A percentile compares a stretch with the other conserved stretches of the same genome.
These are phyloP conservation scores for Ogataea populi-albae DNA, from an alignment of 805 yeast genomes.

Conservation along the genomic window DNA sequence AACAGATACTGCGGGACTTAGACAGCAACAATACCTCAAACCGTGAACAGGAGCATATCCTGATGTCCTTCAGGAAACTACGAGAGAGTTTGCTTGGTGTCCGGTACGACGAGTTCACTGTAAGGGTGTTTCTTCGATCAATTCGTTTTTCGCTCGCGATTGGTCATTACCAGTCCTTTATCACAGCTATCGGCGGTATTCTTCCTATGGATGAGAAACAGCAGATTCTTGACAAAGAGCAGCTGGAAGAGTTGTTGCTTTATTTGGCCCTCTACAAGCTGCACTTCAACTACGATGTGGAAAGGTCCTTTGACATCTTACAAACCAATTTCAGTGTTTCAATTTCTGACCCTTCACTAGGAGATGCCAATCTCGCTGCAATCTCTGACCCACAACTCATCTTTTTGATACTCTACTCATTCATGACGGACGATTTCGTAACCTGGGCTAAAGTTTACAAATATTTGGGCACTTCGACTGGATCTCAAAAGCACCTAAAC, in stretches of 20 bases:
- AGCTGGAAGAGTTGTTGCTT: conserved; percentile 39
- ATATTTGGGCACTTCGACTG: conserved; percentile 9
- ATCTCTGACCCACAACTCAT: conserved; percentile 6
- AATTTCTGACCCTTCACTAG: not conserved
- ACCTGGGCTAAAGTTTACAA: conserved; percentile 32
- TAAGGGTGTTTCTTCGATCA: conserved; percentile 47
- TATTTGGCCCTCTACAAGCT: conserved; percentile 44
- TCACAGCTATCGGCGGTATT: conserved; percentile 49
- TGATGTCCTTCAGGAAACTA: conserved; percentile 46
- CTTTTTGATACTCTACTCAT: conserved; percentile 19
- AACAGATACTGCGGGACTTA: conserved; percentile 32
- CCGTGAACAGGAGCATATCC: conserved; percentile 27
- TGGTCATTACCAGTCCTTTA: conserved; percentile 52
- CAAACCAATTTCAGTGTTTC: conserved; percentile 10
- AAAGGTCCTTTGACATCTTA: conserved; percentile 32
- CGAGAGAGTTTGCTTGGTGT: conserved; percentile 52
- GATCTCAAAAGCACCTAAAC: conserved; percentile 2
- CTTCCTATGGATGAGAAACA: conserved; percentile 26
- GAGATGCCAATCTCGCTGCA: not conserved
- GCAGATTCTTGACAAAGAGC: conserved; percentile 28
- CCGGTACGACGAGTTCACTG: conserved; percentile 34
- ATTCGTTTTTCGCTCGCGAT: conserved; percentile 42
- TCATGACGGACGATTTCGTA: conserved; percentile 32
- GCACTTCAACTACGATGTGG: conserved; percentile 37
- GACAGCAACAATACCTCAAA: conserved; percentile 3